A percentile compares a stretch with the other conserved stretches of the same genome.
phyloP scores from a whole-genome alignment of 306 rosid genomes.

The Cucumis hystrix region DNA sequence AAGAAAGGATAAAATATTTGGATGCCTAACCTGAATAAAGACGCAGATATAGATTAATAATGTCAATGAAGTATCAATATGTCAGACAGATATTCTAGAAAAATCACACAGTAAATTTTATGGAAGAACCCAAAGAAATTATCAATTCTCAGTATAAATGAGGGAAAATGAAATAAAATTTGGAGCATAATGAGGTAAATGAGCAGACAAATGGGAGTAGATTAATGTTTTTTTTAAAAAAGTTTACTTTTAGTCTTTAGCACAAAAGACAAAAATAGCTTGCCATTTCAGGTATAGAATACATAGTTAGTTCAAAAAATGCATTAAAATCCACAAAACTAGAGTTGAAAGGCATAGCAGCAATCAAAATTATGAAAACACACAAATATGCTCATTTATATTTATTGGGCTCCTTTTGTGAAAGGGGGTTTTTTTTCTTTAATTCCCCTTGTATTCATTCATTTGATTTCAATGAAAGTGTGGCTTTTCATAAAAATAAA shows the following conservation, averaged over 20 bases:
- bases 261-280: background rate
- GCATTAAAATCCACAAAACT: background rate
- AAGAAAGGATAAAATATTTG: constrained; percentile 92
- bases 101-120: background rate
- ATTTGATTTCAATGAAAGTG: background rate
- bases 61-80: background rate
- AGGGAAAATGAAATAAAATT: background rate
- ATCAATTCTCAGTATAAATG: background rate
- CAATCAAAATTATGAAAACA: background rate
- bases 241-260: background rate
- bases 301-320: background rate
- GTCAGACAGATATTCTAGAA: background rate
- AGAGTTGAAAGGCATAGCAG: background rate
- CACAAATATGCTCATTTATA: background rate
- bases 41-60: background rate
- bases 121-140: background rate
- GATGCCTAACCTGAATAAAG: constrained; percentile 87
- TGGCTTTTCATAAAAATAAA: background rate
- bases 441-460: background rate
- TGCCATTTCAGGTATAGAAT: background rate
- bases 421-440: too few relatives aligned
- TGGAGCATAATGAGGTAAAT: background rate
- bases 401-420: background rate
- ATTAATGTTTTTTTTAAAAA: background rate
- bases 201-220: background rate